phyloP scores from a whole-genome alignment of 2,329 filamentous ascomycete species.

The Diaporthe capsici region DNA sequence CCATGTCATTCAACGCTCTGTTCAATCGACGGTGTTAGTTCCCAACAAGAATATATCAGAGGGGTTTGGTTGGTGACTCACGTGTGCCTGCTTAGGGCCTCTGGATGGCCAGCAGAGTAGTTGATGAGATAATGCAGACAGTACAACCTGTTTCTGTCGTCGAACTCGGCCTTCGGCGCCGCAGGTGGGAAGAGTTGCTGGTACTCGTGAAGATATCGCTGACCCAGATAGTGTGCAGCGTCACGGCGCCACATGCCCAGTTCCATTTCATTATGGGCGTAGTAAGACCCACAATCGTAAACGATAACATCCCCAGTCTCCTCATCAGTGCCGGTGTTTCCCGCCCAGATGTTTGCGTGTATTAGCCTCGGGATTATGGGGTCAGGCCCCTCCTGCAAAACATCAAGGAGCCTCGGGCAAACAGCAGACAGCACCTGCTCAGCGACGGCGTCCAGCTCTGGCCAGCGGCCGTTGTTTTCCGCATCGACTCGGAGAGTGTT shows the following conservation, averaged over 20 bases:
- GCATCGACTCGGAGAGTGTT: background rate
- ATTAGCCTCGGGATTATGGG: background rate
- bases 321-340: background rate
- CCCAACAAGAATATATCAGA: background rate
- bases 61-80: background rate
- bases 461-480: background rate
- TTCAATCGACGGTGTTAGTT: background rate
- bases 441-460: background rate
- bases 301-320: background rate
- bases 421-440: background rate
- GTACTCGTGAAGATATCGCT: background rate
- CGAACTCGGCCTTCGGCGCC: background rate
- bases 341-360: background rate
- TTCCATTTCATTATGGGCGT: conserved; percentile 1
- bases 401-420: background rate
- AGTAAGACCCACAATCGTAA: background rate
- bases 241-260: conserved; percentile 7
- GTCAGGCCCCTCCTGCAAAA: rapidly evolving
- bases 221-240: background rate
- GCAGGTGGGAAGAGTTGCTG: background rate
- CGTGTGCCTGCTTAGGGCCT: background rate
- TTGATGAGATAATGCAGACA: conserved; percentile 5
- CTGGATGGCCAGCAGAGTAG: background rate
- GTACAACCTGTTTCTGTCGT: background rate
- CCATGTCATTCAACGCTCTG: background rate